phyloP scores from a whole-genome alignment of 1,139 yeast genomes.

The Kurtzmaniella quercitrusa region DNA sequence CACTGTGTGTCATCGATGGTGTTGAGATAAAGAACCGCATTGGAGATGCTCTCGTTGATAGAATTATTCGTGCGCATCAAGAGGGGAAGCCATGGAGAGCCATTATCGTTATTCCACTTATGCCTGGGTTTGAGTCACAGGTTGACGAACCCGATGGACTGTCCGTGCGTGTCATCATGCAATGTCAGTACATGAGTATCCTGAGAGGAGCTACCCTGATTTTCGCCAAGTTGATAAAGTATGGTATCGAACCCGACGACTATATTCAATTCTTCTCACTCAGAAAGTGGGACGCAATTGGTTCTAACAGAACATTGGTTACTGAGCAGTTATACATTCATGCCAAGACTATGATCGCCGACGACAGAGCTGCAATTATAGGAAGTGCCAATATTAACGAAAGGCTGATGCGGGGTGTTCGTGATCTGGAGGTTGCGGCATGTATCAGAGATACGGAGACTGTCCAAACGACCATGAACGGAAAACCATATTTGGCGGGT shows the following conservation, averaged over 20 bases:
- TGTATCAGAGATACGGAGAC: conserved; percentile 79
- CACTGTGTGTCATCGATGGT: conserved; percentile 85
- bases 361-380: conserved; percentile 86
- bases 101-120: conserved; percentile 82
- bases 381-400: conserved; percentile 97
- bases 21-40: conserved; percentile 81
- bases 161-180: conserved; percentile 91
- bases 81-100: conserved; percentile 86
- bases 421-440: conserved; percentile 95
- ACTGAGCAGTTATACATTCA: conserved; percentile 94
- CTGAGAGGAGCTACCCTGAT: conserved; percentile 90
- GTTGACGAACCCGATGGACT: conserved; percentile 95
- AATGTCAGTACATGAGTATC: conserved; percentile 91
- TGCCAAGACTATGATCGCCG: conserved; percentile 90
- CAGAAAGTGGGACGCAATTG: conserved; percentile 94
- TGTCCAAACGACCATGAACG: conserved; percentile 75
- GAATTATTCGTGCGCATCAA: conserved; percentile 83
- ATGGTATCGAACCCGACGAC: conserved; percentile 85
- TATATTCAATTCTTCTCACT: conserved; percentile 89
- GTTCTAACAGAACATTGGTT: conserved; percentile 67
- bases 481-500: conserved; percentile 74
- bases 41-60: conserved; percentile 94
- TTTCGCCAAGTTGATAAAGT: conserved; percentile 71
- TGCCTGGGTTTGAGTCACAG: conserved; percentile 97
- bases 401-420: conserved; percentile 85